Evolutionary conservation across 306 rosid genomes (phyloP), one percentile per base, ranked within the genome.

Genomic region (Calophaca sinica): DNA sequence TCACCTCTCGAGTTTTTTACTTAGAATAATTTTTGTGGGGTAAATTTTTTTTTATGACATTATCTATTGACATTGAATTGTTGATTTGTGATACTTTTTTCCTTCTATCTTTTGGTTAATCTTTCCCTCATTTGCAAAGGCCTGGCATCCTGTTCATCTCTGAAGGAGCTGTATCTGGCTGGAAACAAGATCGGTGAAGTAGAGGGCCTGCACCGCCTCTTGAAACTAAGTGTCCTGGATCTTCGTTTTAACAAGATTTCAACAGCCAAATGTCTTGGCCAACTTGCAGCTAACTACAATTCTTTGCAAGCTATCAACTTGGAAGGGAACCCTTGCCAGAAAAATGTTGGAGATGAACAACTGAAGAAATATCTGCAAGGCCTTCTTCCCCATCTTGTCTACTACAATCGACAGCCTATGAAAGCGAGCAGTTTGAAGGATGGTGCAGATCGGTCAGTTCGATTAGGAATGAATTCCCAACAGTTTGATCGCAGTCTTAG

Each of bases 131-230:
- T 58, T 77, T 51, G 82, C 60, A 45, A 76, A 94, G 99, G 99
- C 78, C 81, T 94, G 5, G 96, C 97, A 58, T 94, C 97, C 2
- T 92, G 97, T 81, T 87, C 99, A 13, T 84, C 96, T 20, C 83
- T 94, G 4, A 94, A 92, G 85, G 99, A 94, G 88, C 79, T 94
- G 88, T 94, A 94, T 87, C 78, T 94, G 57, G 89, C 97, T 29
- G 97, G 99, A 82, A 94, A 94, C 84, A 94, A 92, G 74, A 92
- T 94, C 68, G 88, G 96, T 3, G 99, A 94, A 82, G 97, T 94
- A 5, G 99, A 94, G 87, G 97, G 99, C 78, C 89, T 94, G 71
- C 99, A 94, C 86, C 96, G 99, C 33, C 89, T 94, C 39, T 80
- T 94, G 79, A 94, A 94, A 83, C 69, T 94, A 77, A 82, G 79